Evolutionary conservation across 495 filamentous ascomycete genomes (phyloP).

Genomic region (Daldinia bambusicola): DNA sequence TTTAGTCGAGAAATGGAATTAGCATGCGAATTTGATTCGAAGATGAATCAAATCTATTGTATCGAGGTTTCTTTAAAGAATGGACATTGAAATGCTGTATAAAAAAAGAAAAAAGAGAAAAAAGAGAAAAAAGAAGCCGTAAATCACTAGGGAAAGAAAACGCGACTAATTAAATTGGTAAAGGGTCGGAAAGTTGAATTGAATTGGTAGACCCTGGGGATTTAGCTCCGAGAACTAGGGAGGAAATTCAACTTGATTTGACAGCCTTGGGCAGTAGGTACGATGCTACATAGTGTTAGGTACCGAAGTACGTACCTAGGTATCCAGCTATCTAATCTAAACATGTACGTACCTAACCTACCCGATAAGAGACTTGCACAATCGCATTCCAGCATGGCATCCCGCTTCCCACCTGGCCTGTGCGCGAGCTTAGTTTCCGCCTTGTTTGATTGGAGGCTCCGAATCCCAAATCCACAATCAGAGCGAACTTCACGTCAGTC

Average conservation of each 20-base stretch:
- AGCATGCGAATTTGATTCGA: constrained; percentile 17
- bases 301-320: neutral
- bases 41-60: neutral
- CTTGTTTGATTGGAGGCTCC: constrained; percentile 35
- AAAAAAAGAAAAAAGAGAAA: neutral
- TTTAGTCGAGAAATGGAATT: constrained; percentile 9
- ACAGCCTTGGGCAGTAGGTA: neutral
- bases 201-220: neutral
- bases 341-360: constrained; percentile 2
- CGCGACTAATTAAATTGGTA: constrained; percentile 6
- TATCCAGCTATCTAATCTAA: constrained; percentile 6
- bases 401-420: constrained; percentile 18
- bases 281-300: neutral
- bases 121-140: neutral
- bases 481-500: constrained; percentile 33
- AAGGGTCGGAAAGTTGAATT: constrained; percentile 6
- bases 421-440: constrained; percentile 31
- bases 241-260: neutral
- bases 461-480: constrained; percentile 27
- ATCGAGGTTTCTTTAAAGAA: neutral
- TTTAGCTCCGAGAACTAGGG: constrained; percentile 1
- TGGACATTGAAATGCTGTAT: neutral
- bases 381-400: neutral
- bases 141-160: neutral
- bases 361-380: constrained; percentile 19